Evolutionary conservation across 768 basidiomycete genomes (phyloP).

Genomic region (Phlebiopsis flavidoalba): DNA sequence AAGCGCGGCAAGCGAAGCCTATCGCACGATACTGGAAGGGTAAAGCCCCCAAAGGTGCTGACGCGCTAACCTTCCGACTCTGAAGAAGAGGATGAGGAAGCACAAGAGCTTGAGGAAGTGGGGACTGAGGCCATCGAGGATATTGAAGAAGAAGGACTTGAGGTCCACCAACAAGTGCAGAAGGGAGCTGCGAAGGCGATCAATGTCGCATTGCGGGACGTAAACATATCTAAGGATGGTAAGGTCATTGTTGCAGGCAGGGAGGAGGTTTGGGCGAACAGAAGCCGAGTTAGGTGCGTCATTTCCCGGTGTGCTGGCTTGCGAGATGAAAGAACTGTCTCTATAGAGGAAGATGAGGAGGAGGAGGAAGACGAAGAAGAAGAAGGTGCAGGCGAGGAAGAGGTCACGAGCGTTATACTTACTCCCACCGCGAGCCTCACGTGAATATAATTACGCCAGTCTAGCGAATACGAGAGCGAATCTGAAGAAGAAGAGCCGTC

Average conservation of each 20-base stretch:
- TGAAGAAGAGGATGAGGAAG: slow-evolving; percentile 48
- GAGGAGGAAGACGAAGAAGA: slow-evolving; percentile 39
- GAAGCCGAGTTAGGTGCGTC: slow-evolving; percentile 23
- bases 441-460: slow-evolving; percentile 35
- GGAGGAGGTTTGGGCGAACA: slow-evolving; percentile 75
- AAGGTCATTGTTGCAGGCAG: slow-evolving; percentile 76
- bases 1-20: slow-evolving; percentile 70
- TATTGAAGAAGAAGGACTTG: slow-evolving; percentile 36
- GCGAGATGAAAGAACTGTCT: not conserved
- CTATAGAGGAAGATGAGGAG: slow-evolving; percentile 31
- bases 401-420: slow-evolving; percentile 33
- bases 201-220: slow-evolving; percentile 73
- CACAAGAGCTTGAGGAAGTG: slow-evolving; percentile 33
- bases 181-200: slow-evolving; percentile 45
- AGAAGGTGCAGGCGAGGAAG: slow-evolving; percentile 34
- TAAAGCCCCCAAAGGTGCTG: slow-evolving; percentile 75
- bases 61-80: slow-evolving; percentile 58
- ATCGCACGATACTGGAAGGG: slow-evolving; percentile 89
- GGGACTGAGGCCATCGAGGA: slow-evolving; percentile 60
- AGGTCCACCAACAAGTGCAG: slow-evolving; percentile 20
- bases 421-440: not conserved
- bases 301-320: not conserved
- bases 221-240: slow-evolving; percentile 75
- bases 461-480: slow-evolving; percentile 77
- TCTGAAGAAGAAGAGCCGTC: slow-evolving; percentile 70